Percentiles rank a stretch among this genome's conserved stretches.
Evolutionary conservation across 2,329 filamentous ascomycete species (phyloP).

Genomic region (Fusarium lateritium): DNA sequence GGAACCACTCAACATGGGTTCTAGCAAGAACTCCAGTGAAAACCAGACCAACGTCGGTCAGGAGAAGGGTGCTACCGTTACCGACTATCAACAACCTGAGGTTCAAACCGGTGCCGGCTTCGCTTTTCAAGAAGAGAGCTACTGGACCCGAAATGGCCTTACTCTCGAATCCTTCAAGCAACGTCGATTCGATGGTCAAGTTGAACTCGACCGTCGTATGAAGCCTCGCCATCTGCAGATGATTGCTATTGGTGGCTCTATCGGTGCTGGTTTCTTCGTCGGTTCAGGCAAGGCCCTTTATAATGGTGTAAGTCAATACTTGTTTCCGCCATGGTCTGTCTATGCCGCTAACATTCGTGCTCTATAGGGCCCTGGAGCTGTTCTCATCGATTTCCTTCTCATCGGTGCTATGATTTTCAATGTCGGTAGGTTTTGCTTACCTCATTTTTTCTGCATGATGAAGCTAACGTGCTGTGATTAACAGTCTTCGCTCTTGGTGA

Average conservation of each 20-base stretch:
- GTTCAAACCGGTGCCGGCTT: conserved; percentile 35
- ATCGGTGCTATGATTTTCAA: conserved; percentile 74
- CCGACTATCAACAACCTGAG: conserved; percentile 33
- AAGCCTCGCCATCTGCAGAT: conserved; percentile 72
- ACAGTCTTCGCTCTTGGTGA: conserved; percentile 72
- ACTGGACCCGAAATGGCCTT: conserved; percentile 47
- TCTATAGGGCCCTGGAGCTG: conserved; percentile 57
- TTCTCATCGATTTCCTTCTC: conserved; percentile 67
- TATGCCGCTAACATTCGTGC: conserved; percentile 13
- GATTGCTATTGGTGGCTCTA: conserved; percentile 74
- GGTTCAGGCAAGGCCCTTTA: conserved; percentile 69
- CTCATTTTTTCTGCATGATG: not conserved
- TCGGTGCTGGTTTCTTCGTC: conserved; percentile 75
- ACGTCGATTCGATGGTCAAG: conserved; percentile 35
- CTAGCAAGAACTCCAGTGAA: conserved; percentile 37
- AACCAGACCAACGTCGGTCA: conserved; percentile 43
- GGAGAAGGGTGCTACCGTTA: conserved; percentile 42
- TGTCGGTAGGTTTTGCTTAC: conserved; percentile 54
- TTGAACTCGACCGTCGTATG: conserved; percentile 63
- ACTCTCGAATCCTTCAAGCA: conserved; percentile 47
- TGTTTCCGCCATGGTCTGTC: not conserved
- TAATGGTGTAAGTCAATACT: conserved; percentile 57
- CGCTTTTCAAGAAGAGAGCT: conserved; percentile 43
- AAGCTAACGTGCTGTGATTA: conserved; percentile 17
- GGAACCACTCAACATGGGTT: conserved; percentile 41